Conservation (phyloP, 106 monocot genomes). For the Allium cepa region DNA sequence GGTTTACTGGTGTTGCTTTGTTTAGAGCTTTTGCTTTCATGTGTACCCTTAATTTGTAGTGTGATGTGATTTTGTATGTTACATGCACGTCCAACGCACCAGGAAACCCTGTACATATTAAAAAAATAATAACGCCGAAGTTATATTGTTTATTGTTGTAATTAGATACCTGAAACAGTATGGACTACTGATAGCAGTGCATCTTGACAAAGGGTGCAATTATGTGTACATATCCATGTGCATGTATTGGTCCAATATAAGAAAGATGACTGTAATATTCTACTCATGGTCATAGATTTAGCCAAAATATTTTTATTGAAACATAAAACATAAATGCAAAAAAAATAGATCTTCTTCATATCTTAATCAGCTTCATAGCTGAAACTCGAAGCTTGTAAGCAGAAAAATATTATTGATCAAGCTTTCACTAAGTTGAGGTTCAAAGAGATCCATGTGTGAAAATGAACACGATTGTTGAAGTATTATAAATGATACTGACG, state of each 20-base stretch:
- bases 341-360: no score
- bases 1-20: slow-evolving; percentile 38
- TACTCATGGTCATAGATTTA: no score
- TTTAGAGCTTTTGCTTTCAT: slow-evolving; percentile 28
- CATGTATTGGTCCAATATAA: not conserved
- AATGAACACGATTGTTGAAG: no score
- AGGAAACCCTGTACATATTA: slow-evolving; percentile 50
- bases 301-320: no score
- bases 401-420: no score
- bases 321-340: no score
- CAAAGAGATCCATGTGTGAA: no score
- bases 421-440: no score
- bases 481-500: no score
- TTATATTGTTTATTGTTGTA: not conserved
- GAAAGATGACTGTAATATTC: no score
- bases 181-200: not conserved
- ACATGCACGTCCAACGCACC: slow-evolving; percentile 79
- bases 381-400: no score
- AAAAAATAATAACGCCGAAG: not conserved
- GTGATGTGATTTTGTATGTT: slow-evolving; percentile 65
- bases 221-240: not conserved
- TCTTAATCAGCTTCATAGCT: no score
- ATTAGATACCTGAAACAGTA: not conserved
- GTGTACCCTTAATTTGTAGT: slow-evolving; percentile 23
- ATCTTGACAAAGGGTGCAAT: not conserved